Evolutionary conservation across 345 rosid species (phyloP).

Genomic region (Cardamine chenopodiifolia): DNA sequence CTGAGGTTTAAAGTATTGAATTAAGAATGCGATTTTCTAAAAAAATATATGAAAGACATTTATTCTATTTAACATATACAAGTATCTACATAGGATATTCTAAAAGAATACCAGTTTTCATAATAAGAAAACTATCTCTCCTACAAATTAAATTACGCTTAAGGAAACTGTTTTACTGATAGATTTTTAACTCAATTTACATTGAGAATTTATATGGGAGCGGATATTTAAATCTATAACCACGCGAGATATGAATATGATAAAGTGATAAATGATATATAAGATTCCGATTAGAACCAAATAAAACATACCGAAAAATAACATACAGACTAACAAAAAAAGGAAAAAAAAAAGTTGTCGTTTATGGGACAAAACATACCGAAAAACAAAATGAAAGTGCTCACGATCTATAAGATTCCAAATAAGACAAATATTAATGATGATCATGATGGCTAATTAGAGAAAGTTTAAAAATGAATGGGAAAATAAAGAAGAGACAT

Average conservation of each 20-base stretch:
- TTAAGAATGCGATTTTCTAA: too few species aligned
- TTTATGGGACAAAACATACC: slow-evolving; percentile 21
- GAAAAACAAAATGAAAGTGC: slow-evolving; percentile 13
- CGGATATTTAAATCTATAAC: neutral
- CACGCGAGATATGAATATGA: neutral
- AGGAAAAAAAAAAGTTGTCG: slow-evolving; percentile 16
- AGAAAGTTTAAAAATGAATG: neutral
- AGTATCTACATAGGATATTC: too few species aligned
- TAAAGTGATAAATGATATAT: neutral
- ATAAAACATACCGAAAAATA: neutral
- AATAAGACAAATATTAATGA: slow-evolving; percentile 28
- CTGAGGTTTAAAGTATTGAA: too few species aligned
- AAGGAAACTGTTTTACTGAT: neutral
- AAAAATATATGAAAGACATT: too few species aligned
- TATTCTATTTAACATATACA: too few species aligned
- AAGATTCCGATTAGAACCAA: neutral
- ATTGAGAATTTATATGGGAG: neutral
- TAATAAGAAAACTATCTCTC: neutral
- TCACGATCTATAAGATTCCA: slow-evolving; percentile 32
- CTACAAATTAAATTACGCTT: neutral
- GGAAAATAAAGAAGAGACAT: slow-evolving; percentile 39
- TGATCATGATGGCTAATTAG: slow-evolving; percentile 32
- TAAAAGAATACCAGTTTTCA: too few species aligned
- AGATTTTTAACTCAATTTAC: neutral
- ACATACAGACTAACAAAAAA: neutral